Conservation (phyloP, 305 asterid genomes). For the Withania somnifera region DNA sequence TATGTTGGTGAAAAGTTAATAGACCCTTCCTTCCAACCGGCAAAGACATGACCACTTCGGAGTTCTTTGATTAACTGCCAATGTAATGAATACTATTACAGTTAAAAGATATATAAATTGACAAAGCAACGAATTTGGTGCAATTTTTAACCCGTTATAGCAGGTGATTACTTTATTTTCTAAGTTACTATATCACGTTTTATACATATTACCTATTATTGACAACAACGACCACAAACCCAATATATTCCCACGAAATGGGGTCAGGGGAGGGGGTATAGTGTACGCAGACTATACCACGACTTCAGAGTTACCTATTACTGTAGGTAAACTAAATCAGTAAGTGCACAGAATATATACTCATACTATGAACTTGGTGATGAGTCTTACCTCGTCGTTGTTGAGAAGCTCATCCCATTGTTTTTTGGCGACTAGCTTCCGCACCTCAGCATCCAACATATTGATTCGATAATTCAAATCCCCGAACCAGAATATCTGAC, state of each 20-base stretch:
- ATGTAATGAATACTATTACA: neutral
- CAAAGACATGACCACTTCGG: constrained; percentile 57
- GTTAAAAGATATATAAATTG: neutral
- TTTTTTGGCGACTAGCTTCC: constrained; percentile 50
- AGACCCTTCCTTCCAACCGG: constrained; percentile 82
- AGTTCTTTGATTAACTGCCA: constrained; percentile 57
- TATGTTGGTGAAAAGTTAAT: constrained; percentile 84
- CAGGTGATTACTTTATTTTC: too few species aligned
- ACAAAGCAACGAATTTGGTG: neutral
- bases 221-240: too few species aligned
- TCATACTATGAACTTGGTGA: neutral
- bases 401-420: constrained; percentile 63
- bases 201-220: too few species aligned
- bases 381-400: constrained; percentile 44
- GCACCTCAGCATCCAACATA: constrained; percentile 46
- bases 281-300: too few species aligned
- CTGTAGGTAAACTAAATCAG: neutral
- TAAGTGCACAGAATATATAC: neutral
- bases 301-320: neutral
- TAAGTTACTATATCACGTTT: neutral
- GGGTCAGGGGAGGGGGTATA: too few species aligned
- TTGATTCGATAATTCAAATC: constrained; percentile 75
- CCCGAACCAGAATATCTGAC: constrained; percentile 90
- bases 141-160: neutral
- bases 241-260: too few species aligned